Conservation (phyloP, 2,329 filamentous ascomycete genomes). For the Gnomoniopsis sp. region DNA sequence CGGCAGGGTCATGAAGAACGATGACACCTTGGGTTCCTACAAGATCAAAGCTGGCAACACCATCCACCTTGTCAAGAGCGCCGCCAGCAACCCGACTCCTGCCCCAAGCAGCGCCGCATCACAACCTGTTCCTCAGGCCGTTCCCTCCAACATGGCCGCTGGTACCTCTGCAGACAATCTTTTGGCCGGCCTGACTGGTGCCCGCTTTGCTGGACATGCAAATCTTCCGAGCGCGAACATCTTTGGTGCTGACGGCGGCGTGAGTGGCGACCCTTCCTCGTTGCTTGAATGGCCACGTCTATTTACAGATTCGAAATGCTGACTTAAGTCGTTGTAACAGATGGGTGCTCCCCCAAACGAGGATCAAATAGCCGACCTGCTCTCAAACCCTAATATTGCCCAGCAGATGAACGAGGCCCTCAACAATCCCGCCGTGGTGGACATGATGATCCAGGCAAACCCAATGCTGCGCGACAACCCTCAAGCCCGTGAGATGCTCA, state of each 20-base stretch:
- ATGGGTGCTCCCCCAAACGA: conserved; percentile 85
- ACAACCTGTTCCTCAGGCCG: conserved; percentile 52
- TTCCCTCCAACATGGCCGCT: conserved; percentile 75
- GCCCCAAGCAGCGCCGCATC: conserved; percentile 40
- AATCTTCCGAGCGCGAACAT: conserved; percentile 82
- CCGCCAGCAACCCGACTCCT: conserved; percentile 71
- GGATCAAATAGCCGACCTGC: conserved; percentile 78
- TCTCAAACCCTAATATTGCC: conserved; percentile 40
- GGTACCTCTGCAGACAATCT: conserved; percentile 79
- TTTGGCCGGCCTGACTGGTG: conserved; percentile 84
- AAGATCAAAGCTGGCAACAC: conserved; percentile 97
- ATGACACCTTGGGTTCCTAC: conserved; percentile 77
- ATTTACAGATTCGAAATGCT: conserved; percentile 12
- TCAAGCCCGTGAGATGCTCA: conserved; percentile 77
- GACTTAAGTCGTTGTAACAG: conserved; percentile 41
- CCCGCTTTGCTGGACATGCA: conserved; percentile 87
- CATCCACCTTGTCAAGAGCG: conserved; percentile 94
- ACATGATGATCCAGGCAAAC: conserved; percentile 91
- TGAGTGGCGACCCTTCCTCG: conserved; percentile 46
- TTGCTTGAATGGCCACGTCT: not conserved
- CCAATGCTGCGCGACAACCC: conserved; percentile 75
- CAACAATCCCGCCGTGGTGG: conserved; percentile 89
- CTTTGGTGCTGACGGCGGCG: conserved; percentile 92
- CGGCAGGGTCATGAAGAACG: conserved; percentile 92
- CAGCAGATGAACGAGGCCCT: conserved; percentile 52